Evolutionary conservation across 2,329 filamentous ascomycete species (phyloP).

Genomic region (Didymellaceae sp.): DNA sequence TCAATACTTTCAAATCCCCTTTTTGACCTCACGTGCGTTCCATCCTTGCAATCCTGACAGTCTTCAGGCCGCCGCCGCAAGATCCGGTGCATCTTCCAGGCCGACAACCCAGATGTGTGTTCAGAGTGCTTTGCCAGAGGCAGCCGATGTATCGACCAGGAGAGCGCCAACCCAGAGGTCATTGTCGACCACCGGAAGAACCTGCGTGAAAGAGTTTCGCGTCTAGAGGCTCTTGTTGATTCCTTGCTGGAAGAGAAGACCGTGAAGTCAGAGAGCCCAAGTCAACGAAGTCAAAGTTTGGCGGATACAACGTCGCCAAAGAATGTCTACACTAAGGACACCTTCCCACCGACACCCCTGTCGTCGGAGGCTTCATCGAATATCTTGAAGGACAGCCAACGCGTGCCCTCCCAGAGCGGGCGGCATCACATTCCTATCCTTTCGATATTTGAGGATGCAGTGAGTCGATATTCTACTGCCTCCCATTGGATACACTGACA

Average conservation of each 20-base stretch:
- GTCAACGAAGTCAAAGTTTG: constrained; percentile 21
- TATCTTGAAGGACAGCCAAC: constrained; percentile 29
- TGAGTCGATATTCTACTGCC: constrained; percentile 24
- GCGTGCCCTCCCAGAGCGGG: constrained; percentile 28
- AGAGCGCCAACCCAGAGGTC: constrained; percentile 49
- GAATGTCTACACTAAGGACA: constrained; percentile 35
- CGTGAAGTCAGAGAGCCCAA: constrained; percentile 37
- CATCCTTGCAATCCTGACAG: constrained; percentile 28
- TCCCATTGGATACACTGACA: constrained; percentile 20
- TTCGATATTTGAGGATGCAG: constrained; percentile 49
- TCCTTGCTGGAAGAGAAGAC: constrained; percentile 46
- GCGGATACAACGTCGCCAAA: constrained; percentile 37
- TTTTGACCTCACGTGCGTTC: not conserved
- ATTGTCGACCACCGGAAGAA: constrained; percentile 53
- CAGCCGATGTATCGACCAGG: constrained; percentile 55
- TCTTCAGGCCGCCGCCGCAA: constrained; percentile 56
- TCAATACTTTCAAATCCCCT: constrained; percentile 1
- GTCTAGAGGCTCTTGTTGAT: constrained; percentile 51
- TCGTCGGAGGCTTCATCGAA: constrained; percentile 41
- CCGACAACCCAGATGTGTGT: constrained; percentile 51
- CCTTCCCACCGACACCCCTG: constrained; percentile 42
- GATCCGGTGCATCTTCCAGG: constrained; percentile 55
- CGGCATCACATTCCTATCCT: constrained; percentile 48
- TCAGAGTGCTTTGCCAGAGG: constrained; percentile 55
- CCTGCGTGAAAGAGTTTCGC: constrained; percentile 52